phyloP scores from a whole-genome alignment of 169 alveolate genomes.

The Cryptosporidium viatorum region DNA sequence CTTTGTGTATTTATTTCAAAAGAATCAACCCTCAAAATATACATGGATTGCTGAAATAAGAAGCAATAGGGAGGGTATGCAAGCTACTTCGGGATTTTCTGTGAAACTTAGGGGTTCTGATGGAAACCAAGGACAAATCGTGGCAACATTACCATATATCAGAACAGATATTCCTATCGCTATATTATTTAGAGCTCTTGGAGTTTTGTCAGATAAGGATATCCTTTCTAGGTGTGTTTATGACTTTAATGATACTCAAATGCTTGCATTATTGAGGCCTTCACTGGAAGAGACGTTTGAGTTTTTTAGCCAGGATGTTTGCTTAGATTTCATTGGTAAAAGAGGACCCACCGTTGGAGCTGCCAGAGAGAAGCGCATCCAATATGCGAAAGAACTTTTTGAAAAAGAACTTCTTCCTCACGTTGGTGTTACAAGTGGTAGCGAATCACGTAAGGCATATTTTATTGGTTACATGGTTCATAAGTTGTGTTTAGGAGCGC shows the following conservation, averaged over 20 bases:
- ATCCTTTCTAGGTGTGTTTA: slow-evolving; percentile 90
- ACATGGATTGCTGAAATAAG: slow-evolving; percentile 98
- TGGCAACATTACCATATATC: slow-evolving; percentile 95
- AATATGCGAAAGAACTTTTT: slow-evolving; percentile 95
- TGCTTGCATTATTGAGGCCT: slow-evolving; percentile 96
- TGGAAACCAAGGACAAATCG: slow-evolving; percentile 89
- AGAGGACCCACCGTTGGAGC: slow-evolving; percentile 97
- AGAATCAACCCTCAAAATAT: slow-evolving; percentile 95
- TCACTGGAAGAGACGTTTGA: slow-evolving; percentile 94
- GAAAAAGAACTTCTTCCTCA: slow-evolving; percentile 98
- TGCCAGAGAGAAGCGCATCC: slow-evolving; percentile 89
- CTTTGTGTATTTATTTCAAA: slow-evolving; percentile 97
- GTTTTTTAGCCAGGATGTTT: slow-evolving; percentile 92
- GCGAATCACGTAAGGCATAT: slow-evolving; percentile 95
- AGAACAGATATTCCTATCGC: slow-evolving; percentile 96
- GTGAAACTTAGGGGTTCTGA: slow-evolving; percentile 87
- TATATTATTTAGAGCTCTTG: slow-evolving; percentile 97
- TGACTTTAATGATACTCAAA: slow-evolving; percentile 95
- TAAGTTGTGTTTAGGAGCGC: slow-evolving; percentile 93
- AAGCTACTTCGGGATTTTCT: slow-evolving; percentile 94
- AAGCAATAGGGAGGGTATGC: slow-evolving; percentile 93
- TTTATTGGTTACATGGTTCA: slow-evolving; percentile 99
- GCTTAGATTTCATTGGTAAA: slow-evolving; percentile 93
- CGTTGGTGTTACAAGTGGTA: slow-evolving; percentile 93
- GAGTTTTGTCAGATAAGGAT: slow-evolving; percentile 92